Conservation (phyloP, 257 asterid genomes). For the Jacaranda mimosifolia region DNA sequence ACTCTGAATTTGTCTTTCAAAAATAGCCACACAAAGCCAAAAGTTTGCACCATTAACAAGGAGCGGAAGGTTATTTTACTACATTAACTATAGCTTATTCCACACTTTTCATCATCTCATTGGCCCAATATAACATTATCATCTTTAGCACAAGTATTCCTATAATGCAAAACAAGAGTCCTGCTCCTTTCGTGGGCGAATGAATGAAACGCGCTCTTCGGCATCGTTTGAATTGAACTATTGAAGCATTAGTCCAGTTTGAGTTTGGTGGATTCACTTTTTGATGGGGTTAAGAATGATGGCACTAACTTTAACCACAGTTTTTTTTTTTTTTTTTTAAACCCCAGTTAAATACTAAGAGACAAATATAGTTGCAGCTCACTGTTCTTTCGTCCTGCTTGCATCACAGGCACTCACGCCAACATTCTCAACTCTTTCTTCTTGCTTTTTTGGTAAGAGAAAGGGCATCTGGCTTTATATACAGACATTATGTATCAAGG, state of each 20-base stretch:
- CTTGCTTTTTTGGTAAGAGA: conserved; percentile 23
- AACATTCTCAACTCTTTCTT: conserved; percentile 11
- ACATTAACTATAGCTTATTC: background rate
- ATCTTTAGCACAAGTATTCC: background rate
- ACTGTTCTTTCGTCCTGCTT: conserved; percentile 45
- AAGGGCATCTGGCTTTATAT: conserved; percentile 31
- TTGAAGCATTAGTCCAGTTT: background rate
- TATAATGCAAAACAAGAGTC: background rate
- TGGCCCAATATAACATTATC: conserved; percentile 5
- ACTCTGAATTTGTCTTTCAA: background rate
- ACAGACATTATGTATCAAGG: conserved; percentile 24
- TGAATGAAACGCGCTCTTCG: conserved; percentile 26
- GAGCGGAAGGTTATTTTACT: background rate
- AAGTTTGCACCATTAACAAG: background rate
- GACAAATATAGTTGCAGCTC: conserved; percentile 41
- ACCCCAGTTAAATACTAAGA: conserved; percentile 30
- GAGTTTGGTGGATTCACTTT: conserved; percentile 26
- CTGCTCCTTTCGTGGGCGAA: conserved; percentile 13
- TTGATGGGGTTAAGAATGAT: conserved; percentile 2
- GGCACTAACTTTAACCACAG: conserved; percentile 36
- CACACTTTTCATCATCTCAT: conserved; percentile 21
- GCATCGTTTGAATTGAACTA: conserved; percentile 15
- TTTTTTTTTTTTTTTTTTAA: too few relatives aligned
- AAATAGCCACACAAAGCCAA: background rate
- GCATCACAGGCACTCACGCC: conserved; percentile 32